Conservation (phyloP, 805 yeast species). For the Candida khao-thaluensis region DNA sequence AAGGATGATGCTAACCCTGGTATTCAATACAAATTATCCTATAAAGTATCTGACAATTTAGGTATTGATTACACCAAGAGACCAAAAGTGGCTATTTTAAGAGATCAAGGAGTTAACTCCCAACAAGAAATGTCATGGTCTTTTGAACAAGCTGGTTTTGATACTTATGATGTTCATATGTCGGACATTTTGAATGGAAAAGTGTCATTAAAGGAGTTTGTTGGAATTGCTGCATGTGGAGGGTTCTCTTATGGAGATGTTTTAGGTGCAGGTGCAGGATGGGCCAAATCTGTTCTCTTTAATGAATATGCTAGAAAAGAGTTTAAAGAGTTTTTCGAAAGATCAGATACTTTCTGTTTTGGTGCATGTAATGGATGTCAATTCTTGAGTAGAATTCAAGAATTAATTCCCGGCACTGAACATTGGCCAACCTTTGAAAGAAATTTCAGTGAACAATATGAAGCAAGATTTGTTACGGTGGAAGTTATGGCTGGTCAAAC, state of each 20-base stretch:
- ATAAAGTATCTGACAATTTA: slow-evolving; percentile 53
- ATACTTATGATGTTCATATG: slow-evolving; percentile 95
- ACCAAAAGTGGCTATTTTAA: slow-evolving; percentile 92
- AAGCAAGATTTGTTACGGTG: slow-evolving; percentile 89
- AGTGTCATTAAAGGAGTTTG: slow-evolving; percentile 72
- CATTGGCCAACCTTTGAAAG: slow-evolving; percentile 96
- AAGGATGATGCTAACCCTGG: slow-evolving; percentile 89
- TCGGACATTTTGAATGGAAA: slow-evolving; percentile 78
- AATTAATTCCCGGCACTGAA: slow-evolving; percentile 88
- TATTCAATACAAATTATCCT: slow-evolving; percentile 75
- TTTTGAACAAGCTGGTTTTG: slow-evolving; percentile 92
- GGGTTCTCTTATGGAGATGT: slow-evolving; percentile 99
- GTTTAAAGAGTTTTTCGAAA: slow-evolving; percentile 78
- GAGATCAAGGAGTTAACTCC: slow-evolving; percentile 99
- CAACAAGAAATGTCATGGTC: slow-evolving; percentile 99
- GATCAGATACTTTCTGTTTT: slow-evolving; percentile 91
- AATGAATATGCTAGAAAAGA: slow-evolving; percentile 73
- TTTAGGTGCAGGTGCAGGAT: slow-evolving; percentile 97
- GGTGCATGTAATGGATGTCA: slow-evolving; percentile 99
- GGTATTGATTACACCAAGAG: slow-evolving; percentile 34
- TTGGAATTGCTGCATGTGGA: slow-evolving; percentile 97
- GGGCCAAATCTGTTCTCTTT: slow-evolving; percentile 96
- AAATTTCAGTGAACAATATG: slow-evolving; percentile 91
- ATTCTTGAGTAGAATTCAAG: slow-evolving; percentile 82
- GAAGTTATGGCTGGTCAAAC: slow-evolving; percentile 59